Evolutionary conservation across 1,284 basidiomycete genomes (phyloP).

Genomic region (Veloporphyrellus conicus): DNA sequence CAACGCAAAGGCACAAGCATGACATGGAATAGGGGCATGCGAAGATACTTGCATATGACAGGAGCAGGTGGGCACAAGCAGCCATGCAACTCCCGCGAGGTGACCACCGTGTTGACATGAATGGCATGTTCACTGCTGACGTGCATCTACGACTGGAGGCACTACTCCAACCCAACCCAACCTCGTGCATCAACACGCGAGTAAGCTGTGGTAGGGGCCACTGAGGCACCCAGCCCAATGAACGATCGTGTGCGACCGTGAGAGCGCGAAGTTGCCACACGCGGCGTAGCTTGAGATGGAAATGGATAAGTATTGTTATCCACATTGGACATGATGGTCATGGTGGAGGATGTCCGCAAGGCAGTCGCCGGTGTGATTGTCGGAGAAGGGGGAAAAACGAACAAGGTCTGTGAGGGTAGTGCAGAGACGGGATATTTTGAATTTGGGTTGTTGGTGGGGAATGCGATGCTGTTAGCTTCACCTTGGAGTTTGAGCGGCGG

Average conservation of each 20-base stretch:
- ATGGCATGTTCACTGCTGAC: slow-evolving; percentile 8
- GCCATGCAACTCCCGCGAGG: slow-evolving; percentile 11
- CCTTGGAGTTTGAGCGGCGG: slow-evolving; percentile 50
- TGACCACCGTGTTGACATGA: slow-evolving; percentile 9
- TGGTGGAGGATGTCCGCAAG: slow-evolving; percentile 62
- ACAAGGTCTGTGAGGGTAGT: slow-evolving; percentile 68
- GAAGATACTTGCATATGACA: slow-evolving; percentile 13
- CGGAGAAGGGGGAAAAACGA: slow-evolving; percentile 79
- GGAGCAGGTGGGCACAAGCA: slow-evolving; percentile 5
- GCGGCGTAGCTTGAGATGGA: slow-evolving; percentile 61
- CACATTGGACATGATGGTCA: slow-evolving; percentile 63
- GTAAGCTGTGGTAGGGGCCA: slow-evolving; percentile 75
- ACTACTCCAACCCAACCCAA: slow-evolving; percentile 55
- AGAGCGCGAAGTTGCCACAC: slow-evolving; percentile 64
- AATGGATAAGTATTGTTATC: slow-evolving; percentile 50
- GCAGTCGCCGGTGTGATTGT: slow-evolving; percentile 43
- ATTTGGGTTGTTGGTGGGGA: slow-evolving; percentile 20
- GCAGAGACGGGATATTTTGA: slow-evolving; percentile 20
- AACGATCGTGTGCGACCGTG: slow-evolving; percentile 66
- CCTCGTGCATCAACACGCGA: slow-evolving; percentile 77
- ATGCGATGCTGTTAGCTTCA: slow-evolving; percentile 27
- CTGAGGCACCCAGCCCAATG: slow-evolving; percentile 62
- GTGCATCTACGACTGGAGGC: slow-evolving; percentile 4
- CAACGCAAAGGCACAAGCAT: slow-evolving; percentile 21
- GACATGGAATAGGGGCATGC: slow-evolving; percentile 19